Evolutionary conservation across 805 yeast species (phyloP), one percentile per base, ranked within the genome.

Genomic region (Cyberlindnera mississippiensis): DNA sequence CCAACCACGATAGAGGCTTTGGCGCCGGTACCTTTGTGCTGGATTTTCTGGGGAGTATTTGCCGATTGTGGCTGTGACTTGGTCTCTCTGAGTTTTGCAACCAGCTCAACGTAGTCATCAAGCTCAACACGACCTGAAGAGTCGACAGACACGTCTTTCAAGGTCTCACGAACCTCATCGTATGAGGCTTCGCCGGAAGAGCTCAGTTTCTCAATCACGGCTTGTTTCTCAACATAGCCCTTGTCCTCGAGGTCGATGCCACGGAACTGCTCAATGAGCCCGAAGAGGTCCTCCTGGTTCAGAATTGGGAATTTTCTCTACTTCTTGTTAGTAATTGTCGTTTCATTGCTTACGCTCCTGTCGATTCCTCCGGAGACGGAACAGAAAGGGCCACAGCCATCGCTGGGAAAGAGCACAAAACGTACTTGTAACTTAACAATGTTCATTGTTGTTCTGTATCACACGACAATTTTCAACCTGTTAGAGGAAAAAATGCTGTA

Each of bases 101-200:
- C 75, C 54, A 93, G 69, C 52, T 82, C 84, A 27, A 91, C 97
- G 59, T 79, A 93, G 61, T 93, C 99, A 45, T 93, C 99, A 59
- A 93, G 69, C 63, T 93, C 99, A 40, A 93, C 97, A 60, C 86
- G 91, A 19, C 99, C 99, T 4, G 96, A 84, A 13, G 98, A 96
- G 66, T 93, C 99, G 27, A 93, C 95, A 51, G 83, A 82, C 37
- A 89, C 97, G 40, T 76, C 77, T 61, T 93, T 93, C 60, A 93
- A 74, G 2, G 97, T 86, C 63, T 89, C 96, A 69, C 99, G 82
- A 18, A 95, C 91, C 51, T 83, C 85, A 64, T 93, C 99, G 59
- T 93, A 93, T 26, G 89, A 64, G 38, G 85, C 91, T 40, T 78
- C 78, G 15, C 97, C 97, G 22, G 80, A 64, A 42, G 79, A 77